These are phyloP conservation scores for Peziza echinospora DNA, from an alignment of 495 filamentous ascomycete genomes.

Conservation along the genomic window DNA sequence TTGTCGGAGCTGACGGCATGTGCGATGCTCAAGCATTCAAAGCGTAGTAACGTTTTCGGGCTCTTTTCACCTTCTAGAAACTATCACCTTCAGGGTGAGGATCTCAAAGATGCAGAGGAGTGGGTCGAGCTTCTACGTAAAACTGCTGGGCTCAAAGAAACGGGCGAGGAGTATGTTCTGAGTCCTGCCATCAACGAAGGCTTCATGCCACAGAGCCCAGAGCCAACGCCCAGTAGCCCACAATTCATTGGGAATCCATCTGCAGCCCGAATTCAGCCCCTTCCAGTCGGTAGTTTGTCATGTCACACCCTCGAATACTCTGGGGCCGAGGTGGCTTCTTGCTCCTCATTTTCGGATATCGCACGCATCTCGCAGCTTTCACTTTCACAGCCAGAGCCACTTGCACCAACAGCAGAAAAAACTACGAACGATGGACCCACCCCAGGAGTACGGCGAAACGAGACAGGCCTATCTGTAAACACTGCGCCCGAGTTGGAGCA, in stretches of 20 bases:
- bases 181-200: slow-evolving; percentile 26
- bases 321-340: slow-evolving; percentile 66
- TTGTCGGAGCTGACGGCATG: slow-evolving; percentile 83
- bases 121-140: slow-evolving; percentile 70
- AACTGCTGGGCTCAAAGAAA: slow-evolving; percentile 64
- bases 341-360: slow-evolving; percentile 75
- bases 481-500: slow-evolving; percentile 24
- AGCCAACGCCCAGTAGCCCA: slow-evolving; percentile 24
- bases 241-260: slow-evolving; percentile 20
- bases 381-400: slow-evolving; percentile 15
- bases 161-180: slow-evolving; percentile 58
- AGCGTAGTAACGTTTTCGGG: slow-evolving; percentile 67
- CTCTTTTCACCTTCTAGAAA: slow-evolving; percentile 84
- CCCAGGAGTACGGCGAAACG: slow-evolving; percentile 17
- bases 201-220: slow-evolving; percentile 26
- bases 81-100: slow-evolving; percentile 63
- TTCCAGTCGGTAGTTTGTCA: slow-evolving; percentile 22
- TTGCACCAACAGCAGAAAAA: slow-evolving; percentile 3
- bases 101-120: slow-evolving; percentile 51
- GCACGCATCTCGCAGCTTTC: slow-evolving; percentile 25
- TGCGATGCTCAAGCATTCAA: slow-evolving; percentile 66
- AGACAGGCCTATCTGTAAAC: slow-evolving; percentile 15
- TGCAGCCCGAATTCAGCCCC: slow-evolving; percentile 18
- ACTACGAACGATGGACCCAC: slow-evolving; percentile 17
- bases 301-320: slow-evolving; percentile 53